Conservation (phyloP, 371 early-diverging fungal species). For the Sporodiniella umbellata region DNA sequence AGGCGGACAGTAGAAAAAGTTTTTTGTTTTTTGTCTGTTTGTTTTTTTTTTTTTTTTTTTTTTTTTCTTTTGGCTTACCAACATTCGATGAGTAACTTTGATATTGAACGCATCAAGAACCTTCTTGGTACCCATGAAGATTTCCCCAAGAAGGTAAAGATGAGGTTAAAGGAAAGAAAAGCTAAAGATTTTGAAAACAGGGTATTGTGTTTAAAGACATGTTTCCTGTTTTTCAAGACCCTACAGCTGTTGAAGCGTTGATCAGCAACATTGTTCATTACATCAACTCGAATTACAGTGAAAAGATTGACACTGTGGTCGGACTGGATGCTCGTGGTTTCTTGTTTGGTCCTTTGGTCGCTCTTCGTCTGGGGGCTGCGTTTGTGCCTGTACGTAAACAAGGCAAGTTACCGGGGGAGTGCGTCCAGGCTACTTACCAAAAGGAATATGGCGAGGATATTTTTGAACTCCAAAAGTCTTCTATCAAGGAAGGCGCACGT, state of each 20-base stretch:
- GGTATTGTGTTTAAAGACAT: conserved; percentile 94
- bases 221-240: conserved; percentile 95
- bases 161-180: not conserved
- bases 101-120: conserved; percentile 59
- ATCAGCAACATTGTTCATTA: conserved; percentile 84
- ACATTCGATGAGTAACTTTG: conserved; percentile 36
- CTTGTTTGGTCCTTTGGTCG: conserved; percentile 87
- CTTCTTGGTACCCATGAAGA: conserved; percentile 71
- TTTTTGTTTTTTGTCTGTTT: too few relatives aligned
- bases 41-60: not conserved
- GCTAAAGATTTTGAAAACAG: conserved; percentile 14
- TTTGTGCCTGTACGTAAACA: conserved; percentile 96
- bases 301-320: conserved; percentile 88
- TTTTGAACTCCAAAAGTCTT: conserved; percentile 87
- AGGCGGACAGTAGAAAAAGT: too few relatives aligned
- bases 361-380: conserved; percentile 82
- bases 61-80: not conserved
- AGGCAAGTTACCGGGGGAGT: conserved; percentile 92
- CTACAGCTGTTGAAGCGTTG: conserved; percentile 87
- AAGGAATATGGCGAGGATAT: conserved; percentile 97
- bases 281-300: conserved; percentile 60
- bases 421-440: conserved; percentile 67
- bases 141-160: conserved; percentile 78
- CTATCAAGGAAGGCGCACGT: conserved; percentile 78
- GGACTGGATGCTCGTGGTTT: conserved; percentile 93